Percentiles rank a stretch among this genome's conserved stretches.
These are phyloP conservation scores for Coniella lustricola DNA, from an alignment of 2,329 filamentous ascomycete genomes.

Conservation along the genomic window DNA sequence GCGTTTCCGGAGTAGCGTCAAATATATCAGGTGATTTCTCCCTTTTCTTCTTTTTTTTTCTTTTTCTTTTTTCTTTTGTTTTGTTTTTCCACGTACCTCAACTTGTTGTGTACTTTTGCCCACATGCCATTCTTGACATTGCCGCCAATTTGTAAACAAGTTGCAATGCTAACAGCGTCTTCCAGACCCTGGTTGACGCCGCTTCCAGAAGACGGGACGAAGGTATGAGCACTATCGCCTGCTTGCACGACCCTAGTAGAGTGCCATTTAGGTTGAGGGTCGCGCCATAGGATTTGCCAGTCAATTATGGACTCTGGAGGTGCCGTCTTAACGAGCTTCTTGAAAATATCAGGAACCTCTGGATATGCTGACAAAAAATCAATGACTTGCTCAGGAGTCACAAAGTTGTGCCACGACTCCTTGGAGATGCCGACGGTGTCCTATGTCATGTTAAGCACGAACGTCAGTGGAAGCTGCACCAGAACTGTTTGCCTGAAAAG, in stretches of 20 bases:
- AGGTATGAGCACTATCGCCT: conserved; percentile 34
- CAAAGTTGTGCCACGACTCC: conserved; percentile 39
- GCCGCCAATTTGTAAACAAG: conserved; percentile 34
- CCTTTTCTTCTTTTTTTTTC: too few species aligned
- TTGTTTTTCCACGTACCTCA: too few species aligned
- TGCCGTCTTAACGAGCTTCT: conserved; percentile 19
- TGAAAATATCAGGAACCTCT: conserved; percentile 33
- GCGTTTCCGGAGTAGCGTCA: not conserved
- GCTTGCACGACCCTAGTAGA: conserved; percentile 29
- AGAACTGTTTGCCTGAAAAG: too few species aligned
- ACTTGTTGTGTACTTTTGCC: conserved; percentile 5
- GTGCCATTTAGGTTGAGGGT: conserved; percentile 25
- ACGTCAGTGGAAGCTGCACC: too few species aligned
- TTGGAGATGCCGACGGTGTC: conserved; percentile 37
- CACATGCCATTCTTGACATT: conserved; percentile 27
- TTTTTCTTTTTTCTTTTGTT: too few species aligned
- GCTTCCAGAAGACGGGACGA: conserved; percentile 31
- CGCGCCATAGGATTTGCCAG: conserved; percentile 23
- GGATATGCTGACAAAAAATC: conserved; percentile 35
- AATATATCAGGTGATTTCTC: too few species aligned
- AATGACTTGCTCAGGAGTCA: conserved; percentile 35
- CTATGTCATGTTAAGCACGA: too few species aligned
- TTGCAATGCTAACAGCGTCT: conserved; percentile 31
- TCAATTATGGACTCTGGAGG: conserved; percentile 21
- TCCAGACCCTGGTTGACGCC: conserved; percentile 35